Conservation (phyloP, 805 yeast genomes). For the Komagataella kurtzmanii region DNA sequence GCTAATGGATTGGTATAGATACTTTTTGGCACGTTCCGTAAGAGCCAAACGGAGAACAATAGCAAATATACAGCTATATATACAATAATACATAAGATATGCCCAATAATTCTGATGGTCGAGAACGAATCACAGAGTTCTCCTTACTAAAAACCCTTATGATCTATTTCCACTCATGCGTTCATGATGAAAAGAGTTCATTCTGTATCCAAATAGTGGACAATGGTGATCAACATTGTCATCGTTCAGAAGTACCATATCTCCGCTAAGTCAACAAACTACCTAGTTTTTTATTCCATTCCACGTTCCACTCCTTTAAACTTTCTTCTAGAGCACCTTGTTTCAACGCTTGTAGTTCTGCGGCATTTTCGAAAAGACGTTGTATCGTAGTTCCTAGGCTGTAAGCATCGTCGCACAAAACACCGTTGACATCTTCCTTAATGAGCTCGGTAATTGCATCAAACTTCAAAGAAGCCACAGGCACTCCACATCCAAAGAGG, state of each 20-base stretch:
- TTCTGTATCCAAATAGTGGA: too few relatives aligned
- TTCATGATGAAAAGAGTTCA: too few relatives aligned
- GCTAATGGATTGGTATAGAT: too few relatives aligned
- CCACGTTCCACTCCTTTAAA: slow-evolving; percentile 53
- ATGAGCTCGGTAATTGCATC: slow-evolving; percentile 74
- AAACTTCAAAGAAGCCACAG: slow-evolving; percentile 70
- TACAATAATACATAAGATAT: too few relatives aligned
- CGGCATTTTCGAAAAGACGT: slow-evolving; percentile 16
- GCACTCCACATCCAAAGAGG: slow-evolving; percentile 91
- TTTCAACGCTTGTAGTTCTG: slow-evolving; percentile 25
- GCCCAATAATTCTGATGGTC: too few relatives aligned
- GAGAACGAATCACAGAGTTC: too few relatives aligned
- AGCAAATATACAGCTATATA: too few relatives aligned
- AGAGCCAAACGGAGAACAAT: too few relatives aligned
- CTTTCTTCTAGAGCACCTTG: slow-evolving; percentile 70
- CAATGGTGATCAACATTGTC: background rate
- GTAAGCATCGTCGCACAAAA: slow-evolving; percentile 28
- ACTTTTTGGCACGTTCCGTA: too few relatives aligned
- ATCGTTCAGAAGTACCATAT: background rate
- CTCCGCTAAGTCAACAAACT: slow-evolving; percentile 32
- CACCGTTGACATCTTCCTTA: slow-evolving; percentile 54
- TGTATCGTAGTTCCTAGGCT: slow-evolving; percentile 31
- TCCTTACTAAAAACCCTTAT: too few relatives aligned
- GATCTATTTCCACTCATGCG: too few relatives aligned
- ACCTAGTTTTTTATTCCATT: slow-evolving; percentile 49